These are phyloP conservation scores for Carex scoparia DNA, from an alignment of 176 grass and related monocot species.

Conservation along the genomic window DNA sequence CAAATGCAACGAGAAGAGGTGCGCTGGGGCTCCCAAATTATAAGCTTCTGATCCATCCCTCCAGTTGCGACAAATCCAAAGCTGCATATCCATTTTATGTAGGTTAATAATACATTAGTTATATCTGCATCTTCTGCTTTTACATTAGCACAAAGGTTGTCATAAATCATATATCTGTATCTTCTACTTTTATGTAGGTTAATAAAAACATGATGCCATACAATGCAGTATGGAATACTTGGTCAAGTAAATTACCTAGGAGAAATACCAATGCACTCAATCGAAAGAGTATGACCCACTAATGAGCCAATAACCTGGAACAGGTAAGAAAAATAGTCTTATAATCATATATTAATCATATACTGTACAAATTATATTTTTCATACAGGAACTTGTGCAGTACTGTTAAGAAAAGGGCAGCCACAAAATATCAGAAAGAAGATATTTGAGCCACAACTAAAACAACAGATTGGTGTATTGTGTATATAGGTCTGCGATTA, in stretches of 20 bases:
- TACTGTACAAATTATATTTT: not conserved
- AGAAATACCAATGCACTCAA: constrained; percentile 66
- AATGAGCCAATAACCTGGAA: constrained; percentile 56
- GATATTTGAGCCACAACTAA: not conserved
- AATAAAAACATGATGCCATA: not conserved
- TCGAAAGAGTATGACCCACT: constrained; percentile 49
- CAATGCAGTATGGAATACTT: not conserved
- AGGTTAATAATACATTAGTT: not conserved
- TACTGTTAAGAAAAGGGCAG: not conserved
- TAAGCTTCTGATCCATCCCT: constrained; percentile 71
- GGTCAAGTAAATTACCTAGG: constrained; percentile 39
- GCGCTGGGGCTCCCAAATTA: constrained; percentile 66
- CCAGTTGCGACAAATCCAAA: constrained; percentile 58
- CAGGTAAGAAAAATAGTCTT: not conserved
- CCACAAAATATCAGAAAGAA: not conserved
- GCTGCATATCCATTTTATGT: constrained; percentile 29
- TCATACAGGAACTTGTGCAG: not conserved
- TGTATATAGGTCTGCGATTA: not conserved
- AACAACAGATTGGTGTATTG: not conserved
- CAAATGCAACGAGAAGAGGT: constrained; percentile 55
- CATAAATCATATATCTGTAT: not conserved
- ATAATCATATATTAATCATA: not conserved
- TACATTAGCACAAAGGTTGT: not conserved
- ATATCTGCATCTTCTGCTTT: not conserved
- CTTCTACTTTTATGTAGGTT: too few species aligned